phyloP scores from a whole-genome alignment of 2,329 filamentous ascomycete species.

The Fusarium sp. region DNA sequence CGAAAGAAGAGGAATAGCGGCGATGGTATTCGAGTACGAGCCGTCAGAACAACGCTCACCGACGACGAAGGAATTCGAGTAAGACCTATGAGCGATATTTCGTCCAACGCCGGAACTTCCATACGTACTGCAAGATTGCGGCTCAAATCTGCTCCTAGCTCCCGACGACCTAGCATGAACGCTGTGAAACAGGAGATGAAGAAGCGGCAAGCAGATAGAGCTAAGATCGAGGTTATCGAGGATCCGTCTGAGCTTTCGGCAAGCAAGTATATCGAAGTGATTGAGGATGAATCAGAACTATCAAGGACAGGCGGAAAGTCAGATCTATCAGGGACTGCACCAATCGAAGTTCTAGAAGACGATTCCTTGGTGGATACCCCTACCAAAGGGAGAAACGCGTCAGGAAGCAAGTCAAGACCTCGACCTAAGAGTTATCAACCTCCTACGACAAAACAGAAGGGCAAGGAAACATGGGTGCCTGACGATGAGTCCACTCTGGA shows the following conservation, averaged over 20 bases:
- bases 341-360: slow-evolving; percentile 54
- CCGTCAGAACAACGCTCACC: slow-evolving; percentile 36
- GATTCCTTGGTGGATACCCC: slow-evolving; percentile 56
- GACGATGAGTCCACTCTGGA: slow-evolving; percentile 50
- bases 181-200: slow-evolving; percentile 49
- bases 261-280: slow-evolving; percentile 27
- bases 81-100: slow-evolving; percentile 49
- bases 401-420: slow-evolving; percentile 45
- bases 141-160: slow-evolving; percentile 48
- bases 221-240: slow-evolving; percentile 28
- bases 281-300: slow-evolving; percentile 36
- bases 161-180: slow-evolving; percentile 44
- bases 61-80: slow-evolving; percentile 53
- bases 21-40: slow-evolving; percentile 53
- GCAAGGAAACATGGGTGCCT: slow-evolving; percentile 48
- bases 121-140: slow-evolving; percentile 45
- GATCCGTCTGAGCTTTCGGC: slow-evolving; percentile 29
- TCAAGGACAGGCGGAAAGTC: slow-evolving; percentile 31
- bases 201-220: slow-evolving; percentile 31
- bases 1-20: slow-evolving; percentile 49
- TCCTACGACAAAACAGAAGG: slow-evolving; percentile 40
- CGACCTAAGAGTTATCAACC: slow-evolving; percentile 46
- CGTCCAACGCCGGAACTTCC: slow-evolving; percentile 43
- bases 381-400: slow-evolving; percentile 52
- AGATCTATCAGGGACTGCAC: slow-evolving; percentile 7